Percentiles rank a stretch among this genome's conserved stretches.
Evolutionary conservation across 2,329 filamentous ascomycete species (phyloP).

Genomic region (Epichloe sylvatica): DNA sequence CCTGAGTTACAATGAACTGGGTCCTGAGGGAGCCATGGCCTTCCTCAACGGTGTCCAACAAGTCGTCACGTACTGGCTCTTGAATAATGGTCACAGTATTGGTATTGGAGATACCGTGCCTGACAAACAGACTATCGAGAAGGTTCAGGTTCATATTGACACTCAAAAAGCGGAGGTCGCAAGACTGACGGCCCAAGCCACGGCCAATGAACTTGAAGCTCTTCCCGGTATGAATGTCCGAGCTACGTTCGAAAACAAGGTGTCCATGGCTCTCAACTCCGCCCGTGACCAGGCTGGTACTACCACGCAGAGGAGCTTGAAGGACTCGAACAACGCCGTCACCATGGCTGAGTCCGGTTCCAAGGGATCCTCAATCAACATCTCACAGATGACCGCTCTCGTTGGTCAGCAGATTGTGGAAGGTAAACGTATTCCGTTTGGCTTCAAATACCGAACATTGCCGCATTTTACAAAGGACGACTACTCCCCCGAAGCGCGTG

Average conservation of each 20-base stretch:
- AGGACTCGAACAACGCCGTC: constrained; percentile 91
- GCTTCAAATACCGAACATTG: constrained; percentile 94
- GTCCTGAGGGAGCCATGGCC: constrained; percentile 69
- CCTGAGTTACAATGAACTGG: constrained; percentile 90
- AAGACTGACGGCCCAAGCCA: constrained; percentile 61
- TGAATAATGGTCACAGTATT: constrained; percentile 94
- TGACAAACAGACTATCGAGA: constrained; percentile 67
- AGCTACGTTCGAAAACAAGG: constrained; percentile 95
- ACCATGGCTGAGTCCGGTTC: constrained; percentile 94
- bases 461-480: constrained; percentile 99
- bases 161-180: constrained; percentile 71
- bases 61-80: constrained; percentile 91
- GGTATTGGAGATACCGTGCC: constrained; percentile 98
- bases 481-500: constrained; percentile 86
- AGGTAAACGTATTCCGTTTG: constrained; percentile 96
- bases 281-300: constrained; percentile 95
- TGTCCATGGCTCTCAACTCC: constrained; percentile 84
- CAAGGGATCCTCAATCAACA: constrained; percentile 98
- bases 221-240: constrained; percentile 96
- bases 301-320: constrained; percentile 78
- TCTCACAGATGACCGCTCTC: constrained; percentile 97
- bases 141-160: constrained; percentile 70
- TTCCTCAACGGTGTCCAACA: constrained; percentile 95
- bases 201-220: constrained; percentile 77
- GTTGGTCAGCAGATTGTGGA: constrained; percentile 98